Evolutionary conservation across 1,284 basidiomycete genomes (phyloP).

Genomic region (Phellinidium pouzarii): DNA sequence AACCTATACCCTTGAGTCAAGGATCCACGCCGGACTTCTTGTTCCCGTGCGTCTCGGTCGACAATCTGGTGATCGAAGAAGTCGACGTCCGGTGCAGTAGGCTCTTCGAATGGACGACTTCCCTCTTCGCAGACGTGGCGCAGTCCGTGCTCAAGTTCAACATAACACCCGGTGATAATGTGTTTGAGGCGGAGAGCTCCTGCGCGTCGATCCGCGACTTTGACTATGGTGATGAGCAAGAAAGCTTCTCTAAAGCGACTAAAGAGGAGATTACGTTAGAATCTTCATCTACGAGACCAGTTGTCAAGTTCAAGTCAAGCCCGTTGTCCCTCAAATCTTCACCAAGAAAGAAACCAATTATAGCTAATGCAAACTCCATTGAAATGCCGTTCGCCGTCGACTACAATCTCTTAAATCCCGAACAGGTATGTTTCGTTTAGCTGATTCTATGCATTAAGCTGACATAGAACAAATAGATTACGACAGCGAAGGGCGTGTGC

Average conservation of each 20-base stretch:
- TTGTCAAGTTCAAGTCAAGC: slow-evolving; percentile 1
- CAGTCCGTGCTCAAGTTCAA: slow-evolving; percentile 1
- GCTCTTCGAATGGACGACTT: slow-evolving; percentile 14
- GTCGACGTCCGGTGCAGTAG: slow-evolving; percentile 1
- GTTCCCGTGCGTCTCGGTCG: too few relatives aligned
- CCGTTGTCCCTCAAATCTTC: background rate
- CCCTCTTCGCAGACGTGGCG: slow-evolving; percentile 16
- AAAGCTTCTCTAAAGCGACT: background rate
- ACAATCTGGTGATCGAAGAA: background rate
- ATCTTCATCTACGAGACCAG: background rate
- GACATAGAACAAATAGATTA: background rate
- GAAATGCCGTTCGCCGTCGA: slow-evolving; percentile 9
- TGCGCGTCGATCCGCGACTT: background rate
- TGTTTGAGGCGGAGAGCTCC: too few relatives aligned
- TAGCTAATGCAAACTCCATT: background rate
- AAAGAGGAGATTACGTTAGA: background rate
- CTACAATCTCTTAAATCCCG: background rate
- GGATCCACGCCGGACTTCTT: too few relatives aligned
- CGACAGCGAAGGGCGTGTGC: slow-evolving; percentile 15
- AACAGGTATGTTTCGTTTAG: background rate
- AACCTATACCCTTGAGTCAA: background rate
- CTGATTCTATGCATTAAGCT: background rate
- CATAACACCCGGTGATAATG: background rate
- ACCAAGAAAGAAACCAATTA: background rate
- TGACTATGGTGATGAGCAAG: background rate